These are phyloP conservation scores for Metschnikowia anglica DNA, from an alignment of 805 yeast genomes.

Conservation along the genomic window DNA sequence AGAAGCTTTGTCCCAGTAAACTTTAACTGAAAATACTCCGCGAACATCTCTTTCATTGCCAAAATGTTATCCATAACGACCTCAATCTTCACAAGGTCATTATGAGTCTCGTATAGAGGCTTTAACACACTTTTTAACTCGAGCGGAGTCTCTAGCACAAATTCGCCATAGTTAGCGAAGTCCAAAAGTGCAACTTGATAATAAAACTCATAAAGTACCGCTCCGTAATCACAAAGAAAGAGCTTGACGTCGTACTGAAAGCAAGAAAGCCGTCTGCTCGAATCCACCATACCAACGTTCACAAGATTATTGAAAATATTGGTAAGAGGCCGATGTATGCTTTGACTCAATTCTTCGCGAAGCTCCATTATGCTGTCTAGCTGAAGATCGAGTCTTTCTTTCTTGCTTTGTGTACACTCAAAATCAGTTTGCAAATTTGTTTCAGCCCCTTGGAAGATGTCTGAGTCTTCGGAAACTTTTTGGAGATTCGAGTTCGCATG, in stretches of 20 bases:
- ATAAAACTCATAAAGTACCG: conserved; percentile 64
- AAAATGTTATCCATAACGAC: conserved; percentile 22
- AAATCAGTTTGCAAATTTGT: background rate
- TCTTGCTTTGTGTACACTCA: background rate
- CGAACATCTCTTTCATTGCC: conserved; percentile 70
- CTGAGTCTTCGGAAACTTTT: no score
- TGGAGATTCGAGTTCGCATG: no score
- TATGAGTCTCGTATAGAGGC: conserved; percentile 31
- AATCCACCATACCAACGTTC: conserved; percentile 83
- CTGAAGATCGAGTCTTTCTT: conserved; percentile 35
- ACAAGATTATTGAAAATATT: conserved; percentile 66
- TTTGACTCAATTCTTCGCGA: conserved; percentile 47
- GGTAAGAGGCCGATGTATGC: conserved; percentile 55
- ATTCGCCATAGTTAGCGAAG: conserved; percentile 75
- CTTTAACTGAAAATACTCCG: conserved; percentile 64
- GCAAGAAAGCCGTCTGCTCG: conserved; percentile 66
- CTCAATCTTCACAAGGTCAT: conserved; percentile 20
- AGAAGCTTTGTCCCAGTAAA: conserved; percentile 36
- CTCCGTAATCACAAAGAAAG: conserved; percentile 76
- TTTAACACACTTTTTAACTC: conserved; percentile 35
- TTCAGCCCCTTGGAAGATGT: no score
- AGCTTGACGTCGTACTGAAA: conserved; percentile 80
- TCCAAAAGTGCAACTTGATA: conserved; percentile 79
- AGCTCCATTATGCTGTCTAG: conserved; percentile 61
- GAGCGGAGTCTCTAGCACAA: conserved; percentile 25